Percentiles rank a stretch among this genome's conserved stretches.
phyloP scores from a whole-genome alignment of 192 early-diverging fungal species.

The Entomortierella parvispora region DNA sequence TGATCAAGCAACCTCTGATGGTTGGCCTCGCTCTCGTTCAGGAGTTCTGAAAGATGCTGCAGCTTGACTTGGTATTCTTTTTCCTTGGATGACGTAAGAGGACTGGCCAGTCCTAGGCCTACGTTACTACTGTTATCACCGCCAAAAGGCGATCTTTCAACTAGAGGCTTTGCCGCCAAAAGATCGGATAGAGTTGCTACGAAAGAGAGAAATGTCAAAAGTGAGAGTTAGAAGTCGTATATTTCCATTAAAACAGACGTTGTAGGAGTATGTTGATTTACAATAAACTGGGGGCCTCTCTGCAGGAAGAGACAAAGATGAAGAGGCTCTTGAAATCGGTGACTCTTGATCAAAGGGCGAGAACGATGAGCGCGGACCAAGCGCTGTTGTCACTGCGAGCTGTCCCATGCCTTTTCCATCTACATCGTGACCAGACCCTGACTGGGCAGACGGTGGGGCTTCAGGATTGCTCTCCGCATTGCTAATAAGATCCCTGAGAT shows the following conservation, averaged over 20 bases:
- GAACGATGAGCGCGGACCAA: slow-evolving; percentile 25
- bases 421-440: slow-evolving; percentile 1
- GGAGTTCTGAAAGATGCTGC: slow-evolving; percentile 60
- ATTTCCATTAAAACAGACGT: no score
- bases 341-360: slow-evolving; percentile 35
- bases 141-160: slow-evolving; percentile 34
- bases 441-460: not conserved
- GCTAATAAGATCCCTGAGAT: slow-evolving; percentile 34
- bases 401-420: slow-evolving; percentile 11
- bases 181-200: slow-evolving; percentile 57
- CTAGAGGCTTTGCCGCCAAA: slow-evolving; percentile 38
- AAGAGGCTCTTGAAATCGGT: slow-evolving; percentile 42
- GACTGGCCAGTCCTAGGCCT: slow-evolving; percentile 4
- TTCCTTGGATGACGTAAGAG: slow-evolving; percentile 37
- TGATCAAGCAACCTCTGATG: slow-evolving; percentile 55
- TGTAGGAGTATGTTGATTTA: no score
- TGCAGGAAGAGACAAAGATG: slow-evolving; percentile 32
- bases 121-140: slow-evolving; percentile 4
- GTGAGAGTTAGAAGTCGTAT: not conserved
- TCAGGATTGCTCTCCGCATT: slow-evolving; percentile 16
- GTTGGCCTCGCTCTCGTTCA: slow-evolving; percentile 67
- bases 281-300: slow-evolving; percentile 41
- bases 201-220: not conserved
- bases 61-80: slow-evolving; percentile 56
- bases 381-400: slow-evolving; percentile 15